Evolutionary conservation across 768 basidiomycete species (phyloP), one percentile per base, ranked within the genome.

Genomic region (Kwoniella pini): DNA sequence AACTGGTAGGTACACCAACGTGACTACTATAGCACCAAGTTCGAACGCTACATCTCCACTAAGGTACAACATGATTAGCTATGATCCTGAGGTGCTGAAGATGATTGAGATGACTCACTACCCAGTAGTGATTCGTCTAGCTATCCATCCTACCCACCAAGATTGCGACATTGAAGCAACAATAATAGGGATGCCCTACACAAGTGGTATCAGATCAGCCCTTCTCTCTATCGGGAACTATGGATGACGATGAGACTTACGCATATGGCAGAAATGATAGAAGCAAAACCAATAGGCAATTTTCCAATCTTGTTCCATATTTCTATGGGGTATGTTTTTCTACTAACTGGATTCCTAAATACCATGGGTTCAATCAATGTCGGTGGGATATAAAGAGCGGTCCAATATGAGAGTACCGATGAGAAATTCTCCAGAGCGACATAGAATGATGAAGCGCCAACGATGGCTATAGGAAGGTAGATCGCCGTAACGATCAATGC

Each of bases 101-200:
- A 28, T 15, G 19, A n/a, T 44, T 13, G 22, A 44, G 21, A 13
- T 7, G 33, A 71, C 70, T 71, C 54, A 72, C 67, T 63, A 59
- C 57, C 67, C 74, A 3, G 62, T 65, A 6, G 70, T 59, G 28
- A 76, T 72, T 19, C 40, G 54, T 24, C 50, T 49, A 4, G 74
- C 74, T 33, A 76, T 74, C 74, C 74, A 76, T 26, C 74, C 74
- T 7, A 62, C 62, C 74, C 74, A 76, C 74, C 74, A 76, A 13
- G 65, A 64, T 49, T 74, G 70, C 3, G 74, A 61, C 74, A 76
- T 76, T 2, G 68, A 66, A 17, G 74, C 72, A 3, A 62, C 65
- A 17, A 74, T 62, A 22, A 74, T 31, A 0, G 74, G 74, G 15
- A 72, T 56, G 17, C 71, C 74, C 70, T 70, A 28, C 1, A 39